Percentiles rank a stretch among this genome's conserved stretches.
Conservation (phyloP, 2,329 filamentous ascomycete species). For the Microascus cirrosus region DNA sequence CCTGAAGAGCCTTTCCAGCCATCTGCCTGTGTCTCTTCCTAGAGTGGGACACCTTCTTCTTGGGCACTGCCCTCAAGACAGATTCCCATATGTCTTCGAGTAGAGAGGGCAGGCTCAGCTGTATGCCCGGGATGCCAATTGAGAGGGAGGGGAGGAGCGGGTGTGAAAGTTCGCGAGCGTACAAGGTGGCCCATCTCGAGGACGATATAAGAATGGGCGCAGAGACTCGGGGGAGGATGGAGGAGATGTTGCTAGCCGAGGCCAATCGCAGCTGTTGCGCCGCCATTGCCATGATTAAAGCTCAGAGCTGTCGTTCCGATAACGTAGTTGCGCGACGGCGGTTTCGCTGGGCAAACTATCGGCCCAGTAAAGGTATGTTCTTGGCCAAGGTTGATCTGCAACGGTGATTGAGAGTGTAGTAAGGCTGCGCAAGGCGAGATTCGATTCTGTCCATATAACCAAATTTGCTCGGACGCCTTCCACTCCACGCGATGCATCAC, state of each 20-base stretch:
- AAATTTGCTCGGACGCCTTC: background rate
- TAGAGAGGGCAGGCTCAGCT: slow-evolving; percentile 43
- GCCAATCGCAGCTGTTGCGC: slow-evolving; percentile 28
- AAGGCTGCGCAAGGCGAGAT: background rate
- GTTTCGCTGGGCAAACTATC: background rate
- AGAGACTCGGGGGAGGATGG: slow-evolving; percentile 40
- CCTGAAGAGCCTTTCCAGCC: slow-evolving; percentile 90
- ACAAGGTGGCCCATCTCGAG: slow-evolving; percentile 30
- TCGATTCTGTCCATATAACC: background rate
- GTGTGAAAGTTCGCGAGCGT: slow-evolving; percentile 29
- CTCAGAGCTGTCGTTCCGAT: background rate
- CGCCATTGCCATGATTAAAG: slow-evolving; percentile 1
- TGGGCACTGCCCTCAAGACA: slow-evolving; percentile 82
- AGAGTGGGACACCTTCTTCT: slow-evolving; percentile 97
- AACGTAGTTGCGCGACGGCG: background rate
- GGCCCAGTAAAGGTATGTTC: background rate
- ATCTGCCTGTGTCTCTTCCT: slow-evolving; percentile 90
- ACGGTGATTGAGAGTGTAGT: background rate
- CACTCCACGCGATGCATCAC: background rate
- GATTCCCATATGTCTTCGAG: slow-evolving; percentile 85
- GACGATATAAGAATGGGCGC: slow-evolving; percentile 26
- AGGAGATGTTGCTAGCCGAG: slow-evolving; percentile 18
- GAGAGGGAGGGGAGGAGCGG: slow-evolving; percentile 41
- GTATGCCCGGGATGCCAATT: slow-evolving; percentile 49
- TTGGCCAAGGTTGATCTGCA: background rate